phyloP scores from a whole-genome alignment of 805 yeast genomes.

The Candida sanyiensis region DNA sequence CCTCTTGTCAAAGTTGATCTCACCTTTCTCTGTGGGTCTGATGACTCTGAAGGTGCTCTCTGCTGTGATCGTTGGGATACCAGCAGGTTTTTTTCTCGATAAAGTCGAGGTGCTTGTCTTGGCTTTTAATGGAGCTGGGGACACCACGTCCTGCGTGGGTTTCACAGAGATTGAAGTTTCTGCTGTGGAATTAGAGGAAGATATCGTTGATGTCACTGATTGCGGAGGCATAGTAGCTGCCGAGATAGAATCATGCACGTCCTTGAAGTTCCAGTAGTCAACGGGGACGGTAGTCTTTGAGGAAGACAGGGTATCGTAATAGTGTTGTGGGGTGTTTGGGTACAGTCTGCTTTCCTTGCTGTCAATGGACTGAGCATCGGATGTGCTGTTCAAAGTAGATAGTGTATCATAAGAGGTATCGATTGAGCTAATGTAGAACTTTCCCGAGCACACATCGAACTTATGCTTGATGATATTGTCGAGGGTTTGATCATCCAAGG shows the following conservation, averaged over 20 bases:
- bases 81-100: conserved; percentile 13
- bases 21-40: conserved; percentile 54
- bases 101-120: conserved; percentile 6
- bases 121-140: not conserved
- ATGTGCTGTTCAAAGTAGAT: conserved; percentile 33
- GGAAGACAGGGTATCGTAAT: conserved; percentile 40
- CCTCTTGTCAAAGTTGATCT: conserved; percentile 77
- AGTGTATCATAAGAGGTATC: conserved; percentile 32
- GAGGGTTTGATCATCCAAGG: conserved; percentile 46
- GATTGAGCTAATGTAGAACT: conserved; percentile 29
- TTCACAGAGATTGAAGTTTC: no score
- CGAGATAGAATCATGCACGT: conserved; percentile 5
- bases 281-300: conserved; percentile 27
- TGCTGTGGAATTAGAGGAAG: no score
- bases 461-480: conserved; percentile 30
- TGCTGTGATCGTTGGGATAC: conserved; percentile 9
- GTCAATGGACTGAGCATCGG: conserved; percentile 51
- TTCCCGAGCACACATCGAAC: conserved; percentile 31
- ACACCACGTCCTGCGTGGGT: no score
- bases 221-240: conserved; percentile 2
- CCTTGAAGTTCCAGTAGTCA: conserved; percentile 56
- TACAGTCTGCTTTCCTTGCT: conserved; percentile 39
- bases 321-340: conserved; percentile 67
- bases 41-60: conserved; percentile 58
- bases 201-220: conserved; percentile 3